A percentile compares a stretch with the other conserved stretches of the same genome.
Evolutionary conservation across 345 rosid species (phyloP).

Genomic region (Brassica napus): Da-Ae NC_063449.1:46574501-46575000

Average conservation of each 20-base stretch:
- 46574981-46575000: neutral
- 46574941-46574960: neutral
- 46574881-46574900: slow-evolving; percentile 22
- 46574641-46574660: neutral
- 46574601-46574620: slow-evolving; percentile 2
- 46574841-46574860: neutral
- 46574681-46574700: slow-evolving; percentile 13
- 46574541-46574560: slow-evolving; percentile 1
- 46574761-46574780: slow-evolving; percentile 28
- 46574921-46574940: neutral
- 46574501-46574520: slow-evolving; percentile 15
- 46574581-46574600: slow-evolving; percentile 11
- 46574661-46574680: neutral
- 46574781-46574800: slow-evolving; percentile 18
- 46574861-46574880: neutral
- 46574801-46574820: neutral
- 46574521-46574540: slow-evolving; percentile 37
- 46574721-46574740: slow-evolving; percentile 22
- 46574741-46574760: neutral
- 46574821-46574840: slow-evolving; percentile 28
- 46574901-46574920: neutral
- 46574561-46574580: slow-evolving; percentile 9
- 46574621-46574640: neutral
- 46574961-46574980: neutral
- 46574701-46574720: slow-evolving; percentile 18